Evolutionary conservation across 768 basidiomycete genomes (phyloP), one percentile per base, ranked within the genome.

Genomic region (Pholiota conissans): DNA sequence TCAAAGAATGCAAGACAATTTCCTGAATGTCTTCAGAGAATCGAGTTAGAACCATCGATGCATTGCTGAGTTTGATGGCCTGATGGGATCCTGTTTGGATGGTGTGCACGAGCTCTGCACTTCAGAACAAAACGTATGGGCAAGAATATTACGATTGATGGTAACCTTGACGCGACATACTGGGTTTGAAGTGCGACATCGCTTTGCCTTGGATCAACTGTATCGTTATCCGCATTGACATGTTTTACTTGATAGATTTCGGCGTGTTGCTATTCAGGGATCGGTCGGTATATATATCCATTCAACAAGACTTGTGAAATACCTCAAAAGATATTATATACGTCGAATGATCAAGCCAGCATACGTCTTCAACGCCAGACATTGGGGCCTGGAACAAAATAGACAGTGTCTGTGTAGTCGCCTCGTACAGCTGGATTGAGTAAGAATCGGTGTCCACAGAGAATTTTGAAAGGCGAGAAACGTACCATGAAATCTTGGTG

Each of bases 321-420:
- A 81, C 82, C 65, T 75, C 67, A 56, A 74, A 78, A 13, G 71
- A 64, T 14, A 82, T 59, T 8, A 71, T 74, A 66, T 78, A 81
- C 2, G 67, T 65, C 6, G 67, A 65, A 53, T 76, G 68, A 48
- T 74, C 71, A 7, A 78, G 59, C 80, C 79, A 84, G 27, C 65
- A 60, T 11, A 69, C 67, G 30, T 73, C 63, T 27, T 67, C 59
- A 26, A 82, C 64, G 10, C 59, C 65, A 26, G 42, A 16, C n/a
- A 71, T 56, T 6, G 67, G 49, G 24, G 62, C 59, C 10, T 59
- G 65, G 46, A 71, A 74, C 26, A 80, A 57, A 26, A 69, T 49
- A 6, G 58, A 69, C 37, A 79, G 61, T 11, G 60, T 49, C 34
- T 64, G 65, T 1, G 65, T 63, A 18, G 61, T 56, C 61, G 74